These are phyloP conservation scores for Tricladium varicosporioides DNA, from an alignment of 2,329 filamentous ascomycete species.

Conservation along the genomic window DNA sequence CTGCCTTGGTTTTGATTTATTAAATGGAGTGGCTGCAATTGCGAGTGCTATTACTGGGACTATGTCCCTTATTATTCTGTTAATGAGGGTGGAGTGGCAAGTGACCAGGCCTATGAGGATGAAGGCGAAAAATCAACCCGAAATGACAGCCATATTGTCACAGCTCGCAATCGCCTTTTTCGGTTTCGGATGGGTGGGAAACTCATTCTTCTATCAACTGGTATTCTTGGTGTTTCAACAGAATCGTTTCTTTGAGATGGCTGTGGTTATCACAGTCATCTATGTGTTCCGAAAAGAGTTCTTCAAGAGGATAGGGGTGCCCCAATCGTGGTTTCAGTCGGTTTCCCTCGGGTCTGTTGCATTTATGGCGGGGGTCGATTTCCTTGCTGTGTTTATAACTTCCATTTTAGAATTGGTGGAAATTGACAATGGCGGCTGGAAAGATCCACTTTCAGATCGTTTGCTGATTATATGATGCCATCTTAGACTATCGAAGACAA, in stretches of 20 bases:
- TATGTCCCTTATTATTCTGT: not conserved
- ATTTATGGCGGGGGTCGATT: not conserved
- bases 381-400: not conserved
- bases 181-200: not conserved
- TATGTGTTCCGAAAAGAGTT: not conserved
- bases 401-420: not conserved
- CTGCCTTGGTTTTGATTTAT: not conserved
- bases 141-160: not conserved
- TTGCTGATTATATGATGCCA: not conserved
- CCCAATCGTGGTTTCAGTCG: not conserved
- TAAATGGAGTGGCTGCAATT: not conserved
- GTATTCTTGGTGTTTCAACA: not conserved
- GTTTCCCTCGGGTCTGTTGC: not conserved
- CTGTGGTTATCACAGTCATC: not conserved
- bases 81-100: not conserved
- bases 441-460: not conserved
- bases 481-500: too few relatives aligned
- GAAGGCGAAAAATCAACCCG: not conserved
- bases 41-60: not conserved
- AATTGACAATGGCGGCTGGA: not conserved
- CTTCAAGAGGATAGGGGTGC: not conserved
- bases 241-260: not conserved
- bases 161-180: not conserved
- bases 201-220: not conserved
- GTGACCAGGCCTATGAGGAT: not conserved